phyloP scores from a whole-genome alignment of 2,329 filamentous ascomycete genomes.

The Aspergillus ibericus region DNA sequence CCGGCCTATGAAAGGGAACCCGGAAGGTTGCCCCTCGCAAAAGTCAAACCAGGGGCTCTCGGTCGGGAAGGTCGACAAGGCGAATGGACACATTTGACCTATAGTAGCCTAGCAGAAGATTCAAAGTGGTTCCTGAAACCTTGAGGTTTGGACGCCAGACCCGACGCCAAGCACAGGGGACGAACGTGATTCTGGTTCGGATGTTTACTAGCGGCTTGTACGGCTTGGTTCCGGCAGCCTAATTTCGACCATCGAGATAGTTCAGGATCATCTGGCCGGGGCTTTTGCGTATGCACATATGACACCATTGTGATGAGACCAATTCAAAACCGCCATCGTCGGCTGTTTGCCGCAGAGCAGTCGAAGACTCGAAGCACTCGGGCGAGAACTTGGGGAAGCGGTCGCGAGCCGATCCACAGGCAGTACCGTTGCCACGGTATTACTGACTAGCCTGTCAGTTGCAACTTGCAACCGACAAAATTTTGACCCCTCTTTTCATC shows the following conservation, averaged over 20 bases:
- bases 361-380: neutral
- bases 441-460: neutral
- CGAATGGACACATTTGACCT: neutral
- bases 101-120: neutral
- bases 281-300: neutral
- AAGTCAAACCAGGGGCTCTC: conserved; percentile 1
- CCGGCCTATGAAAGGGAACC: neutral
- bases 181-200: neutral
- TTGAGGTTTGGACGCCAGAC: conserved; percentile 2
- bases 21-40: neutral
- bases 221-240: neutral
- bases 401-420: neutral
- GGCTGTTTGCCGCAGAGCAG: neutral
- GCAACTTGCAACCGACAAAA: neutral
- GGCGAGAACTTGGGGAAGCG: neutral
- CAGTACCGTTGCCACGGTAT: neutral
- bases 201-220: neutral
- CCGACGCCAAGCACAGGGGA: conserved; percentile 2
- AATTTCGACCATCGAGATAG: neutral
- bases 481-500: neutral
- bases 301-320: neutral
- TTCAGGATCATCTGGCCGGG: neutral
- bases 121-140: conserved; percentile 12
- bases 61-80: neutral
- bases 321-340: neutral